Percentiles rank a stretch among this genome's conserved stretches.
These are phyloP conservation scores for Sordaria brevicollis DNA, from an alignment of 495 filamentous ascomycete genomes.

Conservation along the genomic window DNA sequence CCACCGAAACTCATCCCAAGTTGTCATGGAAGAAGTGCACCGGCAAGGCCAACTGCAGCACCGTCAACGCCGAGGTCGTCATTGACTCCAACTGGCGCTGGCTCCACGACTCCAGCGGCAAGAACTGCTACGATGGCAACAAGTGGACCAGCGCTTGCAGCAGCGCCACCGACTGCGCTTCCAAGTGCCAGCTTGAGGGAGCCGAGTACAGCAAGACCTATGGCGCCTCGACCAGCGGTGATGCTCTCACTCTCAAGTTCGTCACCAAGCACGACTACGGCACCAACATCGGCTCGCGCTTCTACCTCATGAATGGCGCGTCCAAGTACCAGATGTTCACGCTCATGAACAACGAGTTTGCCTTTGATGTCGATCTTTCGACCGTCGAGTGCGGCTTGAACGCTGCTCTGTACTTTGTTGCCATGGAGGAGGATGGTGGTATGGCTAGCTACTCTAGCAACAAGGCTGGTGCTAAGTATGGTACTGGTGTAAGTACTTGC, in stretches of 20 bases:
- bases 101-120: conserved; percentile 28
- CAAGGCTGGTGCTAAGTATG: conserved; percentile 51
- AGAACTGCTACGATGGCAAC: conserved; percentile 46
- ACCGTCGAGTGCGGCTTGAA: conserved; percentile 44
- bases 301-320: conserved; percentile 45
- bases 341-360: conserved; percentile 47
- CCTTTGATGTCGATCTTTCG: conserved; percentile 50
- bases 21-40: conserved; percentile 50
- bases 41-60: conserved; percentile 37
- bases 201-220: conserved; percentile 39
- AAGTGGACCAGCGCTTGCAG: conserved; percentile 36
- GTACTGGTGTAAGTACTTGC: conserved; percentile 30
- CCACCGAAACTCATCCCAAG: conserved; percentile 47
- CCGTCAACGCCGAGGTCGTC: conserved; percentile 33
- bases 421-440: conserved; percentile 49
- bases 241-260: conserved; percentile 45
- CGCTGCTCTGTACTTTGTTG: conserved; percentile 48
- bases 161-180: conserved; percentile 32
- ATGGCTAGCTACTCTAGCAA: conserved; percentile 38
- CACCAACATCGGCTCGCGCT: conserved; percentile 44
- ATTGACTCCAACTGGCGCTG: conserved; percentile 47
- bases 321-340: conserved; percentile 50
- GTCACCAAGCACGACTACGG: conserved; percentile 45
- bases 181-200: conserved; percentile 38
- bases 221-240: conserved; percentile 36